Percentiles rank a stretch among this genome's conserved stretches.
Conservation (phyloP, 495 filamentous ascomycete species). For the Echria macrotheca region DNA sequence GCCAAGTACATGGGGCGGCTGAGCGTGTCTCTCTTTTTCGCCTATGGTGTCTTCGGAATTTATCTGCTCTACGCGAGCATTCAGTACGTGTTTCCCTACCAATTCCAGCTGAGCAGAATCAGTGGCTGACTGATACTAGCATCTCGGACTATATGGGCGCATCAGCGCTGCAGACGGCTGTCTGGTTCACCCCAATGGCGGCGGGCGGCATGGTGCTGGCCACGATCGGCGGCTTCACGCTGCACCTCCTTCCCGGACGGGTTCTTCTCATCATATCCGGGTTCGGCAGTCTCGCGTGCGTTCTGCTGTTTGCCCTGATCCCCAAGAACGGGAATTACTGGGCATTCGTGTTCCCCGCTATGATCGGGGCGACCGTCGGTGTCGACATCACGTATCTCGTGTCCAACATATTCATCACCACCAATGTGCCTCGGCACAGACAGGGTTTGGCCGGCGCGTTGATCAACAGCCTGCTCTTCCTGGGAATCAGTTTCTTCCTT, state of each 20-base stretch:
- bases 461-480: constrained; percentile 51
- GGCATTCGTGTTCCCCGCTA: constrained; percentile 72
- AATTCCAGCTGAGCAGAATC: too few relatives aligned
- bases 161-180: constrained; percentile 63
- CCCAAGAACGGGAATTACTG: constrained; percentile 52
- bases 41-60: constrained; percentile 71
- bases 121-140: constrained; percentile 34
- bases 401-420: constrained; percentile 80
- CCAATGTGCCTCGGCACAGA: constrained; percentile 58
- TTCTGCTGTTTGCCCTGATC: constrained; percentile 66
- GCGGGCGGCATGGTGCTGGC: constrained; percentile 69
- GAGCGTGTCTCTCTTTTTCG: constrained; percentile 60
- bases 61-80: constrained; percentile 74
- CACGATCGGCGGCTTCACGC: constrained; percentile 64
- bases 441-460: constrained; percentile 74
- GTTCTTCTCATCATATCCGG: constrained; percentile 64
- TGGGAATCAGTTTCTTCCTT: constrained; percentile 81
- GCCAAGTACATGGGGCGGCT: constrained; percentile 69
- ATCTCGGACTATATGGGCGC: constrained; percentile 62
- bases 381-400: constrained; percentile 83
- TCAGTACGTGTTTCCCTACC: constrained; percentile 52
- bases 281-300: constrained; percentile 57
- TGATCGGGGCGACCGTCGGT: constrained; percentile 75
- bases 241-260: constrained; percentile 70
- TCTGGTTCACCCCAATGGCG: constrained; percentile 75